Base-by-base conservation (phyloP, 208 protist species). In the Blechomonas ayalai region DNA sequence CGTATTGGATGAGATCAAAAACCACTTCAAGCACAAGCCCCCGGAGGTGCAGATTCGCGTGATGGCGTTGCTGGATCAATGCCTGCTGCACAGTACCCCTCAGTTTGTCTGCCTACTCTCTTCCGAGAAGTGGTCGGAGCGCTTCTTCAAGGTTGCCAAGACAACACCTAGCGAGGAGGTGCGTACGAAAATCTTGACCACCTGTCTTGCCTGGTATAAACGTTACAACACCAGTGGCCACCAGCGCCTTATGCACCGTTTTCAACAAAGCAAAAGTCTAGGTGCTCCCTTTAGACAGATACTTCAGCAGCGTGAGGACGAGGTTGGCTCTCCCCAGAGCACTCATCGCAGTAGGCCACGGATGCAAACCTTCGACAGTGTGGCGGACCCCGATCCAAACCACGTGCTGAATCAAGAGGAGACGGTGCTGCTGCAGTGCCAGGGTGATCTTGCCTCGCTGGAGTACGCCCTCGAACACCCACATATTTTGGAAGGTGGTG, bases 381-480 rank as follows among this genome's bases (percentile, higher is more conserved):
- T 63, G 13, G 34, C 46, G 4, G 40, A 57, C 8, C 53, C 50
- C 10, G 73, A 75, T 48, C 78, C 61, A 20, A 82, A 81, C 53
- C 66, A 86, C 7, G 57, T 70, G 15, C 54, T 90, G 15, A 67
- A 75, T 41, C 67, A 73, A 15, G 61, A 74, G 40, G 82, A 95
- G 15, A 73, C 82, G 4, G 38, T 95, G 18, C 37, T 95, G 33
- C 58, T 91, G 43, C 46, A 87, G 53, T 75, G 61, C 40, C 86
- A 95, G 60, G 79, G 82, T 12, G 86, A 95, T 52, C 54, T 95
- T 20, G 79, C 74, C 12, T 90, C 80, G 1, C 71, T 95, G 7
- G 86, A 95, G 67, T 95, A 95, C 50, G 62, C 71, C 7, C 65
- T 95, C 29, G 76, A 91, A 55, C 72, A 90, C 48, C 86, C 86